A percentile compares a stretch with the other conserved stretches of the same genome.
Evolutionary conservation across 192 early-diverging fungal species (phyloP).

Genomic region (Oehlia diaphana): DNA sequence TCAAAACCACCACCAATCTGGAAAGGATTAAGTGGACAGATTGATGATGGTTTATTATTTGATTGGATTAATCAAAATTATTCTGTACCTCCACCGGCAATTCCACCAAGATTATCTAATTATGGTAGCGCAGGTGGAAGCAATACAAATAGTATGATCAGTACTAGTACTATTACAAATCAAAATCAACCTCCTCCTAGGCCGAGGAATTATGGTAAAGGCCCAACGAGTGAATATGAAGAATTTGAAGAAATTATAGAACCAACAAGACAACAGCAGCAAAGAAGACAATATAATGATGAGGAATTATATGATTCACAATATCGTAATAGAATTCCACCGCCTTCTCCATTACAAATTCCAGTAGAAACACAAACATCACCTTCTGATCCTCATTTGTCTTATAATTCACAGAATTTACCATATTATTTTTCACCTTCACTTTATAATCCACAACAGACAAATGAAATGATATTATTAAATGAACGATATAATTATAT

Average conservation of each 20-base stretch:
- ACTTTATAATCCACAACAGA: neutral
- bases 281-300: neutral
- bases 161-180: neutral
- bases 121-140: neutral
- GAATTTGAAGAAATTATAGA: neutral
- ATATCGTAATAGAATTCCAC: neutral
- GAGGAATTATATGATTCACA: neutral
- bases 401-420: neutral
- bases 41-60: neutral
- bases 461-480: neutral
- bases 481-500: slow-evolving; percentile 5
- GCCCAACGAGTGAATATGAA: neutral
- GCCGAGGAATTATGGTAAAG: neutral
- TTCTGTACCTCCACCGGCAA: neutral
- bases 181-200: neutral
- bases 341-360: neutral
- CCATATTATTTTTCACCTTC: neutral
- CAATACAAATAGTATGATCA: neutral
- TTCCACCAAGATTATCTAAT: neutral
- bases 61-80: slow-evolving; percentile 17
- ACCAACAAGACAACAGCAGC: too few relatives aligned
- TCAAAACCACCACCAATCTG: neutral
- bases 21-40: neutral
- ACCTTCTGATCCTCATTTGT: neutral
- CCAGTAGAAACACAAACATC: neutral